Evolutionary conservation across 169 alveolate species (phyloP).

Genomic region (Cyclospora cayetanensis): DNA sequence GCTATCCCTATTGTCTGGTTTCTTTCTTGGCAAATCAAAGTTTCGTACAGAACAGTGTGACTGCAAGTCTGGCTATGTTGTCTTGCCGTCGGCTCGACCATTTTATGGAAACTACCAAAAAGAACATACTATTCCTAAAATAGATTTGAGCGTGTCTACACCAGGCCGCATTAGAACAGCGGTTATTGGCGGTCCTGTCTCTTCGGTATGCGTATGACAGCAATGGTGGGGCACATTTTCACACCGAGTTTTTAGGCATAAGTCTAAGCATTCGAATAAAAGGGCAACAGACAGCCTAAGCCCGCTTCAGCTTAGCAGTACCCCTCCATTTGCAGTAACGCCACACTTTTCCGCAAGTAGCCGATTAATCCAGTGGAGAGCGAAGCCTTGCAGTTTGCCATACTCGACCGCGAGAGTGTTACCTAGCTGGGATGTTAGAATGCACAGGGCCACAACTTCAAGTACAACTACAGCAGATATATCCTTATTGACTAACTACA

Average conservation of each 20-base stretch:
- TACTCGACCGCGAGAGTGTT: not conserved
- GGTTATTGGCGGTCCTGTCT: not conserved
- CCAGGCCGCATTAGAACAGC: not conserved
- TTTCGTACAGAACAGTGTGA: not conserved
- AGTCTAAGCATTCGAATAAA: not conserved
- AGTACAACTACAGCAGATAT: not conserved
- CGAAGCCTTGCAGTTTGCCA: not conserved
- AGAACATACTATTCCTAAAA: not conserved
- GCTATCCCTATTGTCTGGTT: not conserved
- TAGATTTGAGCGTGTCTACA: not conserved
- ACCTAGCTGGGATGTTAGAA: not conserved
- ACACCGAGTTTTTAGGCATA: not conserved
- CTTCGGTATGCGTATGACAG: not conserved
- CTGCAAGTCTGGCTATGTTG: slow-evolving; percentile 3
- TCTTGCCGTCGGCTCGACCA: not conserved
- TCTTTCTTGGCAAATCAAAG: not conserved
- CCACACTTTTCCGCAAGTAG: not conserved
- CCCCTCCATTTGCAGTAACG: not conserved
- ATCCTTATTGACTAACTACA: not conserved
- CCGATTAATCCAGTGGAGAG: too few species aligned
- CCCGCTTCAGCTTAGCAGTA: not conserved
- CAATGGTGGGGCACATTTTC: slow-evolving; percentile 40
- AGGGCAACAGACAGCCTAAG: not conserved
- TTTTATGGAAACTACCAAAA: not conserved
- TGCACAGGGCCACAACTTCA: not conserved